Evolutionary conservation across 768 basidiomycete species (phyloP).

Genomic region (Termitomyces titanicus): DNA sequence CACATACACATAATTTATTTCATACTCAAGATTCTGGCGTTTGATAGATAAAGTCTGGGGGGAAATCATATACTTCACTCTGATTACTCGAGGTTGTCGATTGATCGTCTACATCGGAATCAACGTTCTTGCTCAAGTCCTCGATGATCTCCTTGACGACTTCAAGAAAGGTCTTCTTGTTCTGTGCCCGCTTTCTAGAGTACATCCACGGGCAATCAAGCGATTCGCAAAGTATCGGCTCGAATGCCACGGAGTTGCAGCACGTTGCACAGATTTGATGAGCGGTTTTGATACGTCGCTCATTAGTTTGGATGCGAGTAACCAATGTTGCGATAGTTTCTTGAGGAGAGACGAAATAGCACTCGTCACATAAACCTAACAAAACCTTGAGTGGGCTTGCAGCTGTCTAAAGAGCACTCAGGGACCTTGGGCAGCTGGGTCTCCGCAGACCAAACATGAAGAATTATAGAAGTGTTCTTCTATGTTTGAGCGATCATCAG

Average conservation of each 20-base stretch:
- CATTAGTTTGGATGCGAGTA: slow-evolving; percentile 49
- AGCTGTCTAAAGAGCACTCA: background rate
- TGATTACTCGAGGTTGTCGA: slow-evolving; percentile 5
- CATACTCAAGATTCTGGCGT: slow-evolving; percentile 4
- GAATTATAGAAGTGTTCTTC: slow-evolving; percentile 72
- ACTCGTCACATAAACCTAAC: slow-evolving; percentile 64
- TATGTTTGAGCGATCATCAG: slow-evolving; percentile 47
- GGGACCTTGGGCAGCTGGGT: slow-evolving; percentile 49
- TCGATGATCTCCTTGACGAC: slow-evolving; percentile 30
- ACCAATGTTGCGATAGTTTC: slow-evolving; percentile 55
- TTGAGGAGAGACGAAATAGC: slow-evolving; percentile 42
- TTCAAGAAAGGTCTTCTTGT: slow-evolving; percentile 31
- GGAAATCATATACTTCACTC: slow-evolving; percentile 1
- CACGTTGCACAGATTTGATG: slow-evolving; percentile 77
- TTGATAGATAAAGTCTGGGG: slow-evolving; percentile 6
- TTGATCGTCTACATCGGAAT: slow-evolving; percentile 1
- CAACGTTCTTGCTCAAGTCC: slow-evolving; percentile 26
- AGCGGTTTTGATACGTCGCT: slow-evolving; percentile 49
- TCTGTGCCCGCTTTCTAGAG: slow-evolving; percentile 58
- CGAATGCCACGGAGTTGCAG: slow-evolving; percentile 46
- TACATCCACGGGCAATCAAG: slow-evolving; percentile 87
- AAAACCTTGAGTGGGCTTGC: background rate
- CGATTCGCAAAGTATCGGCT: slow-evolving; percentile 73
- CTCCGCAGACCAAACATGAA: slow-evolving; percentile 69
- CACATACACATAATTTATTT: background rate